These are phyloP conservation scores for Psilocybe cubensis DNA, from an alignment of 768 basidiomycete genomes.

Conservation along the genomic window DNA sequence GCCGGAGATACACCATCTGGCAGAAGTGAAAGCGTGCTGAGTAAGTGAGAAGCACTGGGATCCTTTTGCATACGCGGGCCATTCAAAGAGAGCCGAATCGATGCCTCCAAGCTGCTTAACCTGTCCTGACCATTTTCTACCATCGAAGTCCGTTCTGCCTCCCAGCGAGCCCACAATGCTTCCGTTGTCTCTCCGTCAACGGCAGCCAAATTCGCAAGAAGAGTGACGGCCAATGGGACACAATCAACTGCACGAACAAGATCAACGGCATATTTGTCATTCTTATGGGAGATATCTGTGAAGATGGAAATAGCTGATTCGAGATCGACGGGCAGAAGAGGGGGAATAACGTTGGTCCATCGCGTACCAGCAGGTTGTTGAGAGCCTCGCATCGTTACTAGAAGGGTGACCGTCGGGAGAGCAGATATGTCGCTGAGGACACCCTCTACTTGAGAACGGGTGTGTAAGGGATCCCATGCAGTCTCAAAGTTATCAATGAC, in stretches of 20 bases:
- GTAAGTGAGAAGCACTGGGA: slow-evolving; percentile 25
- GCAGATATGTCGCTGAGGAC: slow-evolving; percentile 25
- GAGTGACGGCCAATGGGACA: slow-evolving; percentile 35
- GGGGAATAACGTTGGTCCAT: slow-evolving; percentile 28
- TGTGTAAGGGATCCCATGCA: slow-evolving; percentile 30
- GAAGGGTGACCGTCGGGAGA: slow-evolving; percentile 20
- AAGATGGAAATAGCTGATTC: slow-evolving; percentile 28
- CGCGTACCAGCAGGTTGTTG: slow-evolving; percentile 28
- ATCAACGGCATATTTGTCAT: slow-evolving; percentile 22
- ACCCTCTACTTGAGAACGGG: slow-evolving; percentile 26
- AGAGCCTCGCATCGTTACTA: slow-evolving; percentile 35
- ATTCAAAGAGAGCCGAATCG: slow-evolving; percentile 32
- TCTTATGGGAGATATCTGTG: slow-evolving; percentile 24
- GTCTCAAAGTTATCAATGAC: slow-evolving; percentile 39
- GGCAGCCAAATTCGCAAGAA: slow-evolving; percentile 33
- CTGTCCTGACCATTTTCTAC: slow-evolving; percentile 30
- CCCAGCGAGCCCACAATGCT: slow-evolving; percentile 32
- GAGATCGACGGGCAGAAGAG: slow-evolving; percentile 28
- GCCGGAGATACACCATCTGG: slow-evolving; percentile 30
- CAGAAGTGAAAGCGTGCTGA: slow-evolving; percentile 30
- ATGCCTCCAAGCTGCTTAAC: slow-evolving; percentile 31
- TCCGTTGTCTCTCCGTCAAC: slow-evolving; percentile 33
- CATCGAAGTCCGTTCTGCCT: slow-evolving; percentile 29
- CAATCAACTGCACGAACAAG: slow-evolving; percentile 34
- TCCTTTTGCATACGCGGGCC: slow-evolving; percentile 29